Evolutionary conservation across 176 grass and related monocot genomes (phyloP).

Genomic region (Phoenix dactylifera): DNA sequence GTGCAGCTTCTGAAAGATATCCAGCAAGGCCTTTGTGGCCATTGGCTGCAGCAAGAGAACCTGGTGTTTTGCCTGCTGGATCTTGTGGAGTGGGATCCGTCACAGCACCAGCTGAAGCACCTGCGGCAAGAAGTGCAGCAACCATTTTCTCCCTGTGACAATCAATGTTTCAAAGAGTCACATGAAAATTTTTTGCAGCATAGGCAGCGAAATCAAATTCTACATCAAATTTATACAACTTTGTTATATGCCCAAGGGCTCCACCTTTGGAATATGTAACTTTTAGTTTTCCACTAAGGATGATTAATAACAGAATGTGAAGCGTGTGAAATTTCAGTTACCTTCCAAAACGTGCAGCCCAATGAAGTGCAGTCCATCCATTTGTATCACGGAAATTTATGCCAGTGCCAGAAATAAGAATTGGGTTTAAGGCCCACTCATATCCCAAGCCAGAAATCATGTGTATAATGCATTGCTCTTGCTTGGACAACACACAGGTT

Average conservation of each 20-base stretch:
- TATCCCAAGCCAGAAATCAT: slow-evolving; percentile 73
- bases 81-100: slow-evolving; percentile 63
- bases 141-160: slow-evolving; percentile 64
- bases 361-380: slow-evolving; percentile 92
- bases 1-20: slow-evolving; percentile 77
- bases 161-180: too few species aligned
- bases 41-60: slow-evolving; percentile 46
- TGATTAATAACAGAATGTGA: too few species aligned
- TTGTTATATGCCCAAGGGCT: too few species aligned
- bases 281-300: too few species aligned
- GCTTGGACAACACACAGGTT: slow-evolving; percentile 35
- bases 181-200: too few species aligned
- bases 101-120: slow-evolving; percentile 57
- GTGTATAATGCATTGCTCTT: slow-evolving; percentile 68
- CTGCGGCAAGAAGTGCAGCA: slow-evolving; percentile 46
- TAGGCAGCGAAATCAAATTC: too few species aligned
- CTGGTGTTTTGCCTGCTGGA: slow-evolving; percentile 56
- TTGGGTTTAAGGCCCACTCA: slow-evolving; percentile 42
- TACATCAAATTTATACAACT: too few species aligned
- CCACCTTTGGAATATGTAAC: too few species aligned
- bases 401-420: slow-evolving; percentile 53
- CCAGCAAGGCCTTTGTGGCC: slow-evolving; percentile 81
- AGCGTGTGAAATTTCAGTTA: slow-evolving; percentile 16
- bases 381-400: slow-evolving; percentile 85
- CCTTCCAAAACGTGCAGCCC: slow-evolving; percentile 88